Percentiles rank a stretch among this genome's conserved stretches.
Conservation (phyloP, 495 filamentous ascomycete genomes). For the Talaromyces adpressus region DNA sequence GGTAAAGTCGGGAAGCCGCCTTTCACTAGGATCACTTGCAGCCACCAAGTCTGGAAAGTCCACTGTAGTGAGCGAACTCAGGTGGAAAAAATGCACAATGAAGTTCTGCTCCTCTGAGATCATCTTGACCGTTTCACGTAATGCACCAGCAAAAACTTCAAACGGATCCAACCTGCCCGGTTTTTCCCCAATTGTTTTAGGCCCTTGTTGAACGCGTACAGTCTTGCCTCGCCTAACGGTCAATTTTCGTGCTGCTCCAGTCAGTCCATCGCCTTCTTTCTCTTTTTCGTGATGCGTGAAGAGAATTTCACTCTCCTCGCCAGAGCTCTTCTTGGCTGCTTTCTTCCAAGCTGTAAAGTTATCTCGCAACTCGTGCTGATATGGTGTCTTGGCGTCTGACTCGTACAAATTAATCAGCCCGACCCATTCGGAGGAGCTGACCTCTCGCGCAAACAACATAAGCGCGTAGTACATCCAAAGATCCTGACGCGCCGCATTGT, state of each 20-base stretch:
- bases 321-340: slow-evolving; percentile 65
- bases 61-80: slow-evolving; percentile 63
- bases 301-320: slow-evolving; percentile 79
- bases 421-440: slow-evolving; percentile 74
- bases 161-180: slow-evolving; percentile 63
- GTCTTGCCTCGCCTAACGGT: slow-evolving; percentile 89
- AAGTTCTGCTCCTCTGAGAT: slow-evolving; percentile 93
- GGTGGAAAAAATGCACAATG: slow-evolving; percentile 85
- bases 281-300: slow-evolving; percentile 86
- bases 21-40: slow-evolving; percentile 55
- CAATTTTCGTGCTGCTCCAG: slow-evolving; percentile 76
- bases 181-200: slow-evolving; percentile 50
- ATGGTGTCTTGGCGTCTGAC: slow-evolving; percentile 62
- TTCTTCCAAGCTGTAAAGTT: slow-evolving; percentile 78
- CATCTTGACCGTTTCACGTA: slow-evolving; percentile 71
- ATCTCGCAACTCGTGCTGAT: slow-evolving; percentile 75
- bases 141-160: slow-evolving; percentile 74
- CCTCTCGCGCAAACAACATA: slow-evolving; percentile 77
- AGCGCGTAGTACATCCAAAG: slow-evolving; percentile 83
- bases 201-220: slow-evolving; percentile 63
- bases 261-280: slow-evolving; percentile 57
- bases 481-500: slow-evolving; percentile 44
- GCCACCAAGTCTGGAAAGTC: slow-evolving; percentile 79
- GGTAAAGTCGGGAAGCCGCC: slow-evolving; percentile 61
- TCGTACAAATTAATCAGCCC: slow-evolving; percentile 73